These are phyloP conservation scores for Colletotrichum coccodes DNA, from an alignment of 2,329 filamentous ascomycete species.

Conservation along the genomic window DNA sequence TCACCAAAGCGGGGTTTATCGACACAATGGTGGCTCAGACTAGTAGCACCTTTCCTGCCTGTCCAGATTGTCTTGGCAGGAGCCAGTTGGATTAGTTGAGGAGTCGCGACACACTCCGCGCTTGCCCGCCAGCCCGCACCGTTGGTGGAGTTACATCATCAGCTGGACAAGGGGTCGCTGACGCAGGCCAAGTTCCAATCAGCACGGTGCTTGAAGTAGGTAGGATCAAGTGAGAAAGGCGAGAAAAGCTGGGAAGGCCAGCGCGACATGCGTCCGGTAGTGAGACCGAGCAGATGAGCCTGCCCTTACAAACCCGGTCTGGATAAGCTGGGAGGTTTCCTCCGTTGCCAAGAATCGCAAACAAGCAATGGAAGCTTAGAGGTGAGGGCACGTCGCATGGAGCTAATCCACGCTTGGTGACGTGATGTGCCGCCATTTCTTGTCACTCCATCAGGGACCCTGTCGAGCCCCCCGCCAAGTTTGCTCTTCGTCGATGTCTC, in stretches of 20 bases:
- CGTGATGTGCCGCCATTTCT: constrained; percentile 21
- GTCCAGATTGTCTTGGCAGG: constrained; percentile 18
- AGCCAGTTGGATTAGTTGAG: neutral
- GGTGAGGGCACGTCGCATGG: neutral
- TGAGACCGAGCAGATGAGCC: neutral
- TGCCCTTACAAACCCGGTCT: neutral
- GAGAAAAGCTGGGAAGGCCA: constrained; percentile 5
- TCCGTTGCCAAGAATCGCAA: constrained; percentile 22
- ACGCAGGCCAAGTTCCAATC: constrained; percentile 33
- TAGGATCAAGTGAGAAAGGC: neutral
- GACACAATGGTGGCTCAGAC: constrained; percentile 27
- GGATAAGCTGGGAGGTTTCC: neutral
- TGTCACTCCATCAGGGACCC: constrained; percentile 11
- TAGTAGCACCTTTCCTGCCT: neutral
- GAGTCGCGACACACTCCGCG: constrained; percentile 19
- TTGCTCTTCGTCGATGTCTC: neutral
- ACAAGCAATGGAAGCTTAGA: constrained; percentile 22
- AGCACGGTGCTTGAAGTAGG: neutral
- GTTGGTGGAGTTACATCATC: constrained; percentile 30
- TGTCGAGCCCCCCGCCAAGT: constrained; percentile 9
- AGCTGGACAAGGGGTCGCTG: constrained; percentile 25
- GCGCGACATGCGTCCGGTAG: neutral
- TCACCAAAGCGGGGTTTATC: constrained; percentile 27
- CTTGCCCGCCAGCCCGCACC: constrained; percentile 1
- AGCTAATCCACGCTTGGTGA: constrained; percentile 29